Evolutionary conservation across 2,329 filamentous ascomycete species (phyloP).

Genomic region (Penicillium digitatum): DNA sequence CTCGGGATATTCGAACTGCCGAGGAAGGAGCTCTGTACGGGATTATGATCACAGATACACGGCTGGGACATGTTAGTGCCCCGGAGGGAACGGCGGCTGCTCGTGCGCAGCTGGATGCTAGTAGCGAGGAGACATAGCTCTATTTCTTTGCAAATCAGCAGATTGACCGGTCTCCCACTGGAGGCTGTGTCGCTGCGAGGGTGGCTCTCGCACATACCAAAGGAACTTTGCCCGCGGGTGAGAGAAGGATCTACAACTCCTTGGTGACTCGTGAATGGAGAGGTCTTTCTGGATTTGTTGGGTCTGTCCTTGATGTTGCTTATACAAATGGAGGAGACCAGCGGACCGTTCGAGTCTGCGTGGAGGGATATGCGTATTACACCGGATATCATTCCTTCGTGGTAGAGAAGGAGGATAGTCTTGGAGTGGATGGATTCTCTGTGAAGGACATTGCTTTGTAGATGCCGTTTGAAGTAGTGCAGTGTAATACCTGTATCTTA

Average conservation of each 20-base stretch:
- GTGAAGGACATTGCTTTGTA: slow-evolving; percentile 7
- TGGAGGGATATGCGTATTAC: slow-evolving; percentile 16
- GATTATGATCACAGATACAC: slow-evolving; percentile 16
- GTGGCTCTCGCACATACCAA: slow-evolving; percentile 37
- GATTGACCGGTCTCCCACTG: slow-evolving; percentile 46
- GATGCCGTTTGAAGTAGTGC: neutral
- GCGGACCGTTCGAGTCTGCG: slow-evolving; percentile 2
- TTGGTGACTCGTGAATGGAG: slow-evolving; percentile 24
- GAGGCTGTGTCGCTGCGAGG: slow-evolving; percentile 38
- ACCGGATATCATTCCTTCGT: slow-evolving; percentile 14
- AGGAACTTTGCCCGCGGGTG: slow-evolving; percentile 15
- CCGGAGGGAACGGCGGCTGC: slow-evolving; percentile 22
- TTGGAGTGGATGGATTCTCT: slow-evolving; percentile 12
- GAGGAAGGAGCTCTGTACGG: slow-evolving; percentile 18
- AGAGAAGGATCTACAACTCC: slow-evolving; percentile 38
- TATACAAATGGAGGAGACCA: neutral
- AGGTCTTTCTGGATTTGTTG: slow-evolving; percentile 13
- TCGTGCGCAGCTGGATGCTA: slow-evolving; percentile 15
- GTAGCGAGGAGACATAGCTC: slow-evolving; percentile 41
- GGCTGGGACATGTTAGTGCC: slow-evolving; percentile 5
- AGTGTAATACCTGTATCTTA: neutral
- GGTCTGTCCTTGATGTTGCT: slow-evolving; percentile 7
- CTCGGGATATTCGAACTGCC: slow-evolving; percentile 2
- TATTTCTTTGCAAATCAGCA: slow-evolving; percentile 48
- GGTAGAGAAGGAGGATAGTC: slow-evolving; percentile 12